Evolutionary conservation across 371 early-diverging fungal genomes (phyloP).

Genomic region (Actinomortierella wolfii): DNA sequence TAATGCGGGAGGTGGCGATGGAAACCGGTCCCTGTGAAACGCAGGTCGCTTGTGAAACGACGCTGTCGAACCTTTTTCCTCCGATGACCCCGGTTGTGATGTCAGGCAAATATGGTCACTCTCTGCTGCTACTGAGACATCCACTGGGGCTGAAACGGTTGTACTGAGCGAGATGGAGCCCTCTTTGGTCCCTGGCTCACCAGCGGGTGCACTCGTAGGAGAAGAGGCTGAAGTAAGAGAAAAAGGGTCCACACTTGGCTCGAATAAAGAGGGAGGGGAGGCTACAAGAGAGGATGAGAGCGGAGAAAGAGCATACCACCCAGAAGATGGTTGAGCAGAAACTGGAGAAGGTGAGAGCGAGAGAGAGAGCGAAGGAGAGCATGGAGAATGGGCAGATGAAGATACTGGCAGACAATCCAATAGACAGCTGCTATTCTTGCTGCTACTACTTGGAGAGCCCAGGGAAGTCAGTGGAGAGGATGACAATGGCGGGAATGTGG

Average conservation of each 20-base stretch:
- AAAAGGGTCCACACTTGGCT: too few relatives aligned
- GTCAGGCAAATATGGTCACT: too few relatives aligned
- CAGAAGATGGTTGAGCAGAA: constrained; percentile 14
- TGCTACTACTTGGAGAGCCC: not conserved
- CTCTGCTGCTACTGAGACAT: not conserved
- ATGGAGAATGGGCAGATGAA: not conserved
- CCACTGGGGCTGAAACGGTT: not conserved
- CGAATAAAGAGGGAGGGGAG: constrained; percentile 5
- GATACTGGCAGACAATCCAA: constrained; percentile 14
- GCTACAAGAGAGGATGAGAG: constrained; percentile 7
- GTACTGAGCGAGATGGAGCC: not conserved
- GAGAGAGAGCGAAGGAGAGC: constrained; percentile 13
- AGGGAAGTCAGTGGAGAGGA: not conserved
- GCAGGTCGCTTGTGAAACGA: too few relatives aligned
- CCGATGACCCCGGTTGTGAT: too few relatives aligned
- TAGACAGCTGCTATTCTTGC: not conserved
- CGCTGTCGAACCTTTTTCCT: too few relatives aligned
- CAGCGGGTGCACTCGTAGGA: constrained; percentile 9
- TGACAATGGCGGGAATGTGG: not conserved
- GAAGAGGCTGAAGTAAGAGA: constrained; percentile 7
- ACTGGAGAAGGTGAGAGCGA: constrained; percentile 16
- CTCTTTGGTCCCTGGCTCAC: constrained; percentile 11
- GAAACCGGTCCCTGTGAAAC: too few relatives aligned
- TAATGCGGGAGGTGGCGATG: too few relatives aligned
- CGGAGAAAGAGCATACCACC: too few relatives aligned